A percentile compares a stretch with the other conserved stretches of the same genome.
Conservation (phyloP, 345 rosid genomes). For the Salix purpurea region DNA sequence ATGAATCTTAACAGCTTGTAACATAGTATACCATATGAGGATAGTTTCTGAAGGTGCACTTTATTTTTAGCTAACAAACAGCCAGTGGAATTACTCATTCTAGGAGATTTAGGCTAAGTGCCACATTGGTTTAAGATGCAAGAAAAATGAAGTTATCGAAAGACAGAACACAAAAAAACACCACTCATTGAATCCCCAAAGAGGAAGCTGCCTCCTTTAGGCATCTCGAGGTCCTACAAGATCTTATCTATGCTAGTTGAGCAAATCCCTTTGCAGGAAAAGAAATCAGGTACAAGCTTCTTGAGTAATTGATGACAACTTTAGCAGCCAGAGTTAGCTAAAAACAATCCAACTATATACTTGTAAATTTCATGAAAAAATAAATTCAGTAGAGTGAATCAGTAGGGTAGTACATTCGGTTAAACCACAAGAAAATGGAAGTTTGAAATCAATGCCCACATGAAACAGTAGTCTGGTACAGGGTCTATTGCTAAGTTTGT, state of each 20-base stretch:
- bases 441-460: not conserved
- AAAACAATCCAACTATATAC: too few species aligned
- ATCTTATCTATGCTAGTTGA: not conserved
- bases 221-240: not conserved
- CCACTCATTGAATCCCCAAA: not conserved
- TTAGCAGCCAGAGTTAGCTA: not conserved
- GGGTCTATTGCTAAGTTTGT: too few species aligned
- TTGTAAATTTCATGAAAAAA: too few species aligned
- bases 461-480: too few species aligned
- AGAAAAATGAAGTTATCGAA: not conserved
- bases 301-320: not conserved
- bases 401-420: too few species aligned
- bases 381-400: too few species aligned
- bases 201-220: not conserved
- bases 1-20: constrained; percentile 17
- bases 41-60: not conserved
- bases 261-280: not conserved
- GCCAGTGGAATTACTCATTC: not conserved
- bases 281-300: not conserved
- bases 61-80: not conserved
- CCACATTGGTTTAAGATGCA: not conserved
- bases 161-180: not conserved
- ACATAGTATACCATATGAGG: not conserved
- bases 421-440: not conserved
- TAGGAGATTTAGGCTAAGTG: not conserved